Percentiles rank a stretch among this genome's conserved stretches.
Evolutionary conservation across 2,329 filamentous ascomycete species (phyloP).

Genomic region (Beauveria rudraprayagi): DNA sequence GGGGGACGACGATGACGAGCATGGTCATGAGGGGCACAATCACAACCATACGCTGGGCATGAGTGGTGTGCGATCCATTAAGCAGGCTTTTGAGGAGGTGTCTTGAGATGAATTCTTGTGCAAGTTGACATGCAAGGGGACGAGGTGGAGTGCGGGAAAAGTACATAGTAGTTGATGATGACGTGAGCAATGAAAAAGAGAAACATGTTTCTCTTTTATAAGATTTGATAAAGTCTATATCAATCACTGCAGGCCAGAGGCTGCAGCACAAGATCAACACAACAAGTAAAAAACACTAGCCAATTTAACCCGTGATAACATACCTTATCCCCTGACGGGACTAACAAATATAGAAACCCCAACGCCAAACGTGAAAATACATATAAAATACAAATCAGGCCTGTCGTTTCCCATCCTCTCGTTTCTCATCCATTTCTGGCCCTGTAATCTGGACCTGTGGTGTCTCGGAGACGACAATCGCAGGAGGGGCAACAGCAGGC

Average conservation of each 20-base stretch:
- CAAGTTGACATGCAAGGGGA: neutral
- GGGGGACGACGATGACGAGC: slow-evolving; percentile 31
- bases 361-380: neutral
- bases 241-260: too few species aligned
- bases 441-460: slow-evolving; percentile 2
- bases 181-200: too few species aligned
- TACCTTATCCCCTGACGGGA: too few species aligned
- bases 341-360: neutral
- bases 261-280: too few species aligned
- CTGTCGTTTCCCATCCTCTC: neutral
- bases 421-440: slow-evolving; percentile 1
- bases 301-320: too few species aligned
- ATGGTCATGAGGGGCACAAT: slow-evolving; percentile 20
- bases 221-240: neutral
- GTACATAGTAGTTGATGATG: neutral
- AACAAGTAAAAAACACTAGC: neutral
- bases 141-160: neutral
- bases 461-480: slow-evolving; percentile 4
- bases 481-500: neutral
- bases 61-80: slow-evolving; percentile 5
- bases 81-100: slow-evolving; percentile 5
- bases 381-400: slow-evolving; percentile 9
- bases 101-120: neutral
- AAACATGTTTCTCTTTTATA: too few species aligned
- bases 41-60: slow-evolving; percentile 8